Conservation (phyloP, 2,329 filamentous ascomycete genomes). For the Ceratocystis papillata region DNA sequence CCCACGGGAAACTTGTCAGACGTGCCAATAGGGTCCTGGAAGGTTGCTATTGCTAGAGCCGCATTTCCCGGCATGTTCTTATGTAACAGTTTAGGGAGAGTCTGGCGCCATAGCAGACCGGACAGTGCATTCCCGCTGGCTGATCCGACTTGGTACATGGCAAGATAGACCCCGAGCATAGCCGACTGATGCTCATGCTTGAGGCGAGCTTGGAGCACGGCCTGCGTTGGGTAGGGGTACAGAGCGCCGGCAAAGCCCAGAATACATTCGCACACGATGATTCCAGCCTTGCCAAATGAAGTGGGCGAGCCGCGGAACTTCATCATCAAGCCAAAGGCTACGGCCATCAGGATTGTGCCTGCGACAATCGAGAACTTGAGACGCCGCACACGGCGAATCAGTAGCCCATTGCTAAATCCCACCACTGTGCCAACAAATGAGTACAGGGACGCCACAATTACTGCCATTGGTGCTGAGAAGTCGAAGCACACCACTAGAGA, state of each 20-base stretch:
- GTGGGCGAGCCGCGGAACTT: conserved; percentile 46
- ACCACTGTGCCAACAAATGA: conserved; percentile 45
- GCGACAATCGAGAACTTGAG: conserved; percentile 53
- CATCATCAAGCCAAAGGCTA: conserved; percentile 56
- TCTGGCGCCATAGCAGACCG: conserved; percentile 52
- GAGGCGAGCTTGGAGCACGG: conserved; percentile 35
- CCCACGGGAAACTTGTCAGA: conserved; percentile 33
- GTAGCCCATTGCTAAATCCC: conserved; percentile 45
- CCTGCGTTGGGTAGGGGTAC: conserved; percentile 44
- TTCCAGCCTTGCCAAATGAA: conserved; percentile 39
- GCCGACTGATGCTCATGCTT: conserved; percentile 48
- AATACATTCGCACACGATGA: conserved; percentile 52
- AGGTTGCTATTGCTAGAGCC: conserved; percentile 32
- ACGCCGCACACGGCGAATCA: conserved; percentile 46
- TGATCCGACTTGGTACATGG: conserved; percentile 51
- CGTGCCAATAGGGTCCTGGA: conserved; percentile 32
- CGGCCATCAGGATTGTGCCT: conserved; percentile 49
- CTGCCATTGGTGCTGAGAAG: conserved; percentile 45
- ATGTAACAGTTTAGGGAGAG: conserved; percentile 39
- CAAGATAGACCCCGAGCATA: conserved; percentile 52
- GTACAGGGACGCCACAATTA: conserved; percentile 50
- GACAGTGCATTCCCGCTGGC: conserved; percentile 50
- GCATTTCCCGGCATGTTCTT: conserved; percentile 31
- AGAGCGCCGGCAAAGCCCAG: conserved; percentile 53
- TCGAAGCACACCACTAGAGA: conserved; percentile 51